Base-by-base conservation (phyloP, 2,329 filamentous ascomycete species). In the Trichoderma lentiforme region DNA sequence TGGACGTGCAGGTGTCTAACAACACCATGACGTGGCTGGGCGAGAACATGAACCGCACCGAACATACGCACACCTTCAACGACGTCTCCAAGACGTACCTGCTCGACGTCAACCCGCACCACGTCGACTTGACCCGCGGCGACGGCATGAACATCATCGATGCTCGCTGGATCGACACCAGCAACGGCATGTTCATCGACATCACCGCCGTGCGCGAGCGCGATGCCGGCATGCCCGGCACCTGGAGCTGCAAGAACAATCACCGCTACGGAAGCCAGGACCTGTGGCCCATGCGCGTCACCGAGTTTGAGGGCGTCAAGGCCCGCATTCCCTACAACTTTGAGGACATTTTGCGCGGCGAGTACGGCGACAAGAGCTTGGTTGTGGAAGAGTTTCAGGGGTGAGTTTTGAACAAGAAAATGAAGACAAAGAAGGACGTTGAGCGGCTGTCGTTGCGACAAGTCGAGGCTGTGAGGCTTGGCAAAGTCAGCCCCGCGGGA, bases 71-170 rank as follows among this genome's bases (percentile, higher is more conserved):
- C 79, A 12, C 34, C 18, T 56, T 60, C 11, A 34, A 71, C 51
- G 75, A 80, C 7, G 79, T 84, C 73, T 82, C 76, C 71, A 86
- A 78, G 79, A 86, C 71, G 56, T 97, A 93, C 77, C 84, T 95
- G 14, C 86, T 96, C 14, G 93, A 96, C 78, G 84, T 95, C 73
- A 96, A 95, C 81, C 91, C 92, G 0, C 89, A 90, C 83, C 86
- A 89, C 76, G 84, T 83, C 71, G 86, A 91, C 70, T 83, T 91
- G 2, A 84, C 85, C 30, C 85, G 88, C 26, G 90, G 90, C 57
- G 86, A 92, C 76, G 92, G 92, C 21, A 83, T 86, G 78, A 97
- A 97, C 79, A 87, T 96, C 71, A 96, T 96, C 76, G 93, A 96
- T 81, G 93, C 91, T 28, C 87, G 93, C 60, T 97, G 92, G 92